Percentiles rank a stretch among this genome's conserved stretches.
phyloP scores from a whole-genome alignment of 352 stramenopile genomes.

The Globisporangium irregulare region DNA sequence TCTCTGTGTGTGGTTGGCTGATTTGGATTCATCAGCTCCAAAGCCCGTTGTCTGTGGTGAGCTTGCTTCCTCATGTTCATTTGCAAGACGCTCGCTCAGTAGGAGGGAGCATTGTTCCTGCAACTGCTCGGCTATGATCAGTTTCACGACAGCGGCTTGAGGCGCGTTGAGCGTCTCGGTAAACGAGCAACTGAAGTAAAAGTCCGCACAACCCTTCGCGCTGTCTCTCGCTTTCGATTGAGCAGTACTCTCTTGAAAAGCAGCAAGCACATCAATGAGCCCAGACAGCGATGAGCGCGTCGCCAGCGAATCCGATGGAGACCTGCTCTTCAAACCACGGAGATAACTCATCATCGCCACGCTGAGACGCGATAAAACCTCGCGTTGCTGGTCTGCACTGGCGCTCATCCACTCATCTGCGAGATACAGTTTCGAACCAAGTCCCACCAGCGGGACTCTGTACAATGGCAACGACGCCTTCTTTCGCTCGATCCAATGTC shows the following conservation, averaged over 20 bases:
- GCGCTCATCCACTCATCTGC: conserved; percentile 45
- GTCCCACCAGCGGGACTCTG: conserved; percentile 43
- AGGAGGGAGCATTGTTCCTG: conserved; percentile 71
- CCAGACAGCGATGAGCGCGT: conserved; percentile 1
- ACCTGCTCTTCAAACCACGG: not conserved
- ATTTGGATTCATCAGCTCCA: conserved; percentile 6
- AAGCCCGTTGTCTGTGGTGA: conserved; percentile 1
- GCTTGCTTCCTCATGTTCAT: conserved; percentile 31
- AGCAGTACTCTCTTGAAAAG: conserved; percentile 3
- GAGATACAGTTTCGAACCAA: conserved; percentile 50
- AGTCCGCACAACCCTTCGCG: conserved; percentile 23
- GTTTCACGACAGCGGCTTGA: conserved; percentile 51
- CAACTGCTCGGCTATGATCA: conserved; percentile 71
- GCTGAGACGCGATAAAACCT: conserved; percentile 13
- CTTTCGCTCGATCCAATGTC: conserved; percentile 39
- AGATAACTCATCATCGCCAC: conserved; percentile 22
- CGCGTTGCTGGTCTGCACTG: conserved; percentile 12
- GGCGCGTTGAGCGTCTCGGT: conserved; percentile 35
- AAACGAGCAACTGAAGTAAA: conserved; percentile 43
- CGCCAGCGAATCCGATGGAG: not conserved
- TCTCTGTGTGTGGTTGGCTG: conserved; percentile 44
- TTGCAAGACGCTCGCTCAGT: conserved; percentile 50
- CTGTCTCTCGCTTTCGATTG: not conserved
- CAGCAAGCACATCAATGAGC: conserved; percentile 11
- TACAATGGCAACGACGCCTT: conserved; percentile 15